A percentile compares a stretch with the other conserved stretches of the same genome.
phyloP scores from a whole-genome alignment of 257 asterid species.

The Datura wrightii region DNA sequence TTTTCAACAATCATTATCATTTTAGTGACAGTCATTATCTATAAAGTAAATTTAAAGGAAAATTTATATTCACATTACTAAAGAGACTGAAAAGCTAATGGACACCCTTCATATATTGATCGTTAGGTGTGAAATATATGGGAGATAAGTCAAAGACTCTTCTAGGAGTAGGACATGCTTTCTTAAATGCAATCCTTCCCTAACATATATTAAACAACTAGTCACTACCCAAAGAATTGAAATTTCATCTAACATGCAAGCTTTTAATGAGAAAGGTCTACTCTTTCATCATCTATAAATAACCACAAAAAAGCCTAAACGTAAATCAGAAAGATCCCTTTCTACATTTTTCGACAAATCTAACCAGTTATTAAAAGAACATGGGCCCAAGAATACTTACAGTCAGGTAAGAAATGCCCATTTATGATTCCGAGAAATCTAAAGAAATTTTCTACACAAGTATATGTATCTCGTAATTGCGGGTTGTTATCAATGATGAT shows the following conservation, averaged over 20 bases:
- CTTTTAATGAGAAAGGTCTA: neutral
- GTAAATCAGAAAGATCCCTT: neutral
- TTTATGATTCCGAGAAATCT: neutral
- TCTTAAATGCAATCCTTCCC: neutral
- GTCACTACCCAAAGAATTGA: neutral
- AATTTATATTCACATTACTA: neutral
- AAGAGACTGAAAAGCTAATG: neutral
- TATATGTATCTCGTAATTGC: neutral
- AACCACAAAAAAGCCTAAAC: slow-evolving; percentile 3
- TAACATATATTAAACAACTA: neutral
- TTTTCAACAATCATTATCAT: neutral
- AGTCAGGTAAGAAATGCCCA: slow-evolving; percentile 4
- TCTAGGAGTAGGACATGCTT: neutral
- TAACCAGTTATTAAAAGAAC: neutral
- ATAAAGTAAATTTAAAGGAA: neutral
- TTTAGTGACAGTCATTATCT: neutral
- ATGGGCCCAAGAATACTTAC: neutral
- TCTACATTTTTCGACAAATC: neutral
- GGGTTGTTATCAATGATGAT: neutral
- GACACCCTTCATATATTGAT: neutral
- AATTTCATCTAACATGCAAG: slow-evolving; percentile 11
- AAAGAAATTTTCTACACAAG: neutral
- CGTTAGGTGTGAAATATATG: neutral
- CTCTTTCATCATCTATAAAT: slow-evolving; percentile 18
- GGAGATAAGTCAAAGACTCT: neutral